phyloP scores from a whole-genome alignment of 2,329 filamentous ascomycete species.

The Colletotrichum magnum region DNA sequence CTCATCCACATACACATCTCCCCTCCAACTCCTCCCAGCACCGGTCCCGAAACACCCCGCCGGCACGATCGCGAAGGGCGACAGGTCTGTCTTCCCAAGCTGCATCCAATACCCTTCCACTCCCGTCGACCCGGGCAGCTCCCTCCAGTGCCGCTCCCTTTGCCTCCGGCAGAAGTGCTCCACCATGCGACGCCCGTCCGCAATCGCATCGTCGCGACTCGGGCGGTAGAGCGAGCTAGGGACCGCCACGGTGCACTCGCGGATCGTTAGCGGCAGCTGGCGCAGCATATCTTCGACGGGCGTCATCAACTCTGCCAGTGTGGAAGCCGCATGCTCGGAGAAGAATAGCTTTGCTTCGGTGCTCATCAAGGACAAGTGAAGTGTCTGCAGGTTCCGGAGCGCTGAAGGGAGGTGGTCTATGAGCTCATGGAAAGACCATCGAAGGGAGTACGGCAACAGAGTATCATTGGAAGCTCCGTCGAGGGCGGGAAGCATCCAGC shows the following conservation, averaged over 20 bases:
- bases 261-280: slow-evolving; percentile 37
- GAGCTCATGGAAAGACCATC: slow-evolving; percentile 3
- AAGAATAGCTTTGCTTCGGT: background rate
- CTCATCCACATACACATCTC: background rate
- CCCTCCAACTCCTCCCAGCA: background rate
- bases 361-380: slow-evolving; percentile 9
- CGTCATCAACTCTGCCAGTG: background rate
- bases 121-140: slow-evolving; percentile 30
- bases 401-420: slow-evolving; percentile 5
- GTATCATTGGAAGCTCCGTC: background rate
- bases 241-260: slow-evolving; percentile 43
- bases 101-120: slow-evolving; percentile 47
- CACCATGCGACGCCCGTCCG: slow-evolving; percentile 23
- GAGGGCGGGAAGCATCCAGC: slow-evolving; percentile 1
- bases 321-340: background rate
- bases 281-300: slow-evolving; percentile 44
- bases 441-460: background rate
- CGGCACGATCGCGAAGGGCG: background rate
- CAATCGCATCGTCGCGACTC: slow-evolving; percentile 39
- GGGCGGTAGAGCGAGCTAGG: slow-evolving; percentile 43
- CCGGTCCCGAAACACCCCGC: background rate
- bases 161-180: slow-evolving; percentile 39
- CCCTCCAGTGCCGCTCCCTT: slow-evolving; percentile 44
- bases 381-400: slow-evolving; percentile 12
- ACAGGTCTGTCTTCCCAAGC: slow-evolving; percentile 37